phyloP scores from a whole-genome alignment of 352 stramenopile genomes.

The Thraustotheca clavata region DNA sequence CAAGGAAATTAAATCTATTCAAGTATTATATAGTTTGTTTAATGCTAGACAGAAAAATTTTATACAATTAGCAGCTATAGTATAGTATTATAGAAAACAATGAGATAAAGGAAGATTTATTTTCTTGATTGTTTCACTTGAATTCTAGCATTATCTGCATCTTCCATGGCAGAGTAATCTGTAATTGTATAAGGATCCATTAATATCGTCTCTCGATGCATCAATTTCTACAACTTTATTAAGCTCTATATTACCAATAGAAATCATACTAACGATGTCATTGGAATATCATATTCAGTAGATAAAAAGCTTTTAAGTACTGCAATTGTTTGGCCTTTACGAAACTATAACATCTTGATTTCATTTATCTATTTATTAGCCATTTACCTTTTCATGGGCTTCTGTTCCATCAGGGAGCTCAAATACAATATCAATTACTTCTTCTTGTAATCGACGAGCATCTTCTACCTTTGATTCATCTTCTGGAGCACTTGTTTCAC shows the following conservation, averaged over 20 bases:
- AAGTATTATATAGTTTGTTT: too few relatives aligned
- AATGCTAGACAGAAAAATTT: too few relatives aligned
- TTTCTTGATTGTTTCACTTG: slow-evolving; percentile 10
- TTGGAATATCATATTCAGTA: slow-evolving; percentile 16
- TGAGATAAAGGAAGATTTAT: too few relatives aligned
- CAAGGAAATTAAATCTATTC: too few relatives aligned
- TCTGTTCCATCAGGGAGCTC: slow-evolving; percentile 19
- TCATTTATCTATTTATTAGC: neutral
- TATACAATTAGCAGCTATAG: too few relatives aligned
- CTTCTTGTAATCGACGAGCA: slow-evolving; percentile 11
- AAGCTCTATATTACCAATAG: neutral
- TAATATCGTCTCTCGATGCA: neutral
- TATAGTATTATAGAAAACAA: too few relatives aligned
- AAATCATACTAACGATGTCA: slow-evolving; percentile 10
- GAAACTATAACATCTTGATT: slow-evolving; percentile 3
- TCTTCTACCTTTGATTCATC: slow-evolving; percentile 18
- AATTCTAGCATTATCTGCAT: neutral
- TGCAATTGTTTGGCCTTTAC: slow-evolving; percentile 12
- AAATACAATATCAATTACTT: slow-evolving; percentile 19
- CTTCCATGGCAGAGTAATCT: slow-evolving; percentile 14
- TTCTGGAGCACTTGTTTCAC: neutral
- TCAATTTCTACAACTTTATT: neutral
- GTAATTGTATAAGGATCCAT: slow-evolving; percentile 19
- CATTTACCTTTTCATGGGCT: slow-evolving; percentile 16
- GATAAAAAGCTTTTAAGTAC: slow-evolving; percentile 17